Evolutionary conservation across 768 basidiomycete genomes (phyloP).

Genomic region (Kwoniella sp.): DNA sequence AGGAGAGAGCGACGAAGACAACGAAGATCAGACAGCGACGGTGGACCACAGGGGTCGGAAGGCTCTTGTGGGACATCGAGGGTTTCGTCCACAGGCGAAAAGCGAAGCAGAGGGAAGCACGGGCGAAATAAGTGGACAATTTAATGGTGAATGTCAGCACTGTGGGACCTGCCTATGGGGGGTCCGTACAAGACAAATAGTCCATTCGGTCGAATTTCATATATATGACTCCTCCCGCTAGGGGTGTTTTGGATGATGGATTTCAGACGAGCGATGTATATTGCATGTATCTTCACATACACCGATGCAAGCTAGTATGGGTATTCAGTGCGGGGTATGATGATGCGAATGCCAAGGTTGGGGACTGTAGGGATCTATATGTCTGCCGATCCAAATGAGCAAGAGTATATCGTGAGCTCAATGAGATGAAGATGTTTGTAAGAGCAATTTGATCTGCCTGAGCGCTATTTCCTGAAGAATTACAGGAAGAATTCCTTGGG

Average conservation of each 20-base stretch:
- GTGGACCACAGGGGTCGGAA: conserved; percentile 19
- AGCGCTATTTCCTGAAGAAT: too few relatives aligned
- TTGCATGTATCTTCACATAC: not conserved
- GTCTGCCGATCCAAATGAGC: too few relatives aligned
- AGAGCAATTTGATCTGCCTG: too few relatives aligned
- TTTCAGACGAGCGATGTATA: not conserved
- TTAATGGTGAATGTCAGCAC: too few relatives aligned
- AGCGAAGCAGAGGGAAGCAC: not conserved
- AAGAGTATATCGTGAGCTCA: too few relatives aligned
- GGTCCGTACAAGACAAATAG: too few relatives aligned
- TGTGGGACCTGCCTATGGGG: too few relatives aligned
- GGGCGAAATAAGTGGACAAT: not conserved
- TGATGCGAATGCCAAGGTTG: not conserved
- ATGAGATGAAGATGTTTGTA: too few relatives aligned
- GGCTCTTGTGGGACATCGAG: conserved; percentile 22
- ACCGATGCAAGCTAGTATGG: not conserved
- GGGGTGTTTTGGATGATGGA: not conserved
- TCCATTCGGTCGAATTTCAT: too few relatives aligned
- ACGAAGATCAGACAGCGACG: conserved; percentile 3
- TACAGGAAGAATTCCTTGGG: too few relatives aligned
- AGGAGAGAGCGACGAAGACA: not conserved
- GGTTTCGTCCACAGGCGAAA: not conserved
- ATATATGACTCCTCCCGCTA: too few relatives aligned
- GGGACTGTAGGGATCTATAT: too few relatives aligned
- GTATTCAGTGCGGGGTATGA: conserved; percentile 1